Conservation (phyloP, 2,329 filamentous ascomycete species). For the Phialophora verrucosa region DNA sequence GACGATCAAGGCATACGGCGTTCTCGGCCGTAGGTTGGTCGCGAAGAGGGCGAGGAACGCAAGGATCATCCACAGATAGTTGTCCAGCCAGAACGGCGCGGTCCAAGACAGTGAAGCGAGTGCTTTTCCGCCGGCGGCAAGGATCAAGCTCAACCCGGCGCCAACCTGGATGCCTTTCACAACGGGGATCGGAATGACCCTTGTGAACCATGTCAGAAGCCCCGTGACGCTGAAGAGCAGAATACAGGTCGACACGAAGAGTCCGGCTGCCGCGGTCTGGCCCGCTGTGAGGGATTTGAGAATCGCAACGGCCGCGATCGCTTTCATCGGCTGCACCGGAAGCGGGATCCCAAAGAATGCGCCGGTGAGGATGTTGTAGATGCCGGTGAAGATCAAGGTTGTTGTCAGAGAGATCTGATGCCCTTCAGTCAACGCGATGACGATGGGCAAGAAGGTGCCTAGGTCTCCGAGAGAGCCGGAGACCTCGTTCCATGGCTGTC, state of each 20-base stretch:
- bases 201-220: slow-evolving; percentile 73
- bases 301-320: slow-evolving; percentile 90
- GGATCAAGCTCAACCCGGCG: slow-evolving; percentile 80
- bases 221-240: slow-evolving; percentile 80
- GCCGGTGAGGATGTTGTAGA: slow-evolving; percentile 85
- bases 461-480: slow-evolving; percentile 89
- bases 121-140: slow-evolving; percentile 74
- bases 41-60: slow-evolving; percentile 74
- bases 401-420: slow-evolving; percentile 77
- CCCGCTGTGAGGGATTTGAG: slow-evolving; percentile 68
- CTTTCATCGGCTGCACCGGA: slow-evolving; percentile 88
- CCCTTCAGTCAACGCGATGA: slow-evolving; percentile 81
- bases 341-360: slow-evolving; percentile 83
- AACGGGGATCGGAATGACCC: slow-evolving; percentile 80
- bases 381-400: slow-evolving; percentile 85
- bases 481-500: slow-evolving; percentile 72
- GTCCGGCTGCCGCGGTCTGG: slow-evolving; percentile 80
- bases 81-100: slow-evolving; percentile 71
- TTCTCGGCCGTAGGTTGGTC: slow-evolving; percentile 66
- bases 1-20: slow-evolving; percentile 79
- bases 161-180: slow-evolving; percentile 96
- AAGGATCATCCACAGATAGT: slow-evolving; percentile 74
- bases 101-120: slow-evolving; percentile 73
- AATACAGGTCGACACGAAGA: slow-evolving; percentile 76
- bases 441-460: slow-evolving; percentile 85